Evolutionary conservation across 2,329 filamentous ascomycete species (phyloP).

Genomic region (Coniochaeta sp.): DNA sequence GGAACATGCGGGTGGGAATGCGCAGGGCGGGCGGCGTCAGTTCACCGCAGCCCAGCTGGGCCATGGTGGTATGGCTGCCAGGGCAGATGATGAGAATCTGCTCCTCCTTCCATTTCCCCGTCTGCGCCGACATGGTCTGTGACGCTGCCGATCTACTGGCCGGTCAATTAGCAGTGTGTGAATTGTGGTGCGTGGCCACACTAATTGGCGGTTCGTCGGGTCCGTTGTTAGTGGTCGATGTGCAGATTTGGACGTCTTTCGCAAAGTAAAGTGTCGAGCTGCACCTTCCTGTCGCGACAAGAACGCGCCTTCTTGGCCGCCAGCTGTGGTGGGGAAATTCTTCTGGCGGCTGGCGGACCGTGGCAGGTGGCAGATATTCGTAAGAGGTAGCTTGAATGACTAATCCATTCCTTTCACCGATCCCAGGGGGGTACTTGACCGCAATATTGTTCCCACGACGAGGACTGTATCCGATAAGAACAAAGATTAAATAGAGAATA

Average conservation of each 20-base stretch:
- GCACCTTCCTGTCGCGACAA: not conserved
- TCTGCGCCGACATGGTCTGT: conserved; percentile 44
- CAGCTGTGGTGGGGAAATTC: not conserved
- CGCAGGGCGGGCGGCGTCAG: conserved; percentile 84
- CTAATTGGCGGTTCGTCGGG: not conserved
- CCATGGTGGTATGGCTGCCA: conserved; percentile 83
- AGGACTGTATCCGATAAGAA: too few species aligned
- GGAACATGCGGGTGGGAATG: conserved; percentile 91
- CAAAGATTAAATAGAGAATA: too few species aligned
- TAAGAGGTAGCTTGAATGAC: too few species aligned
- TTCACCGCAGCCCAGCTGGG: conserved; percentile 83
- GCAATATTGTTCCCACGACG: too few species aligned
- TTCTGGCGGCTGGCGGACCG: not conserved
- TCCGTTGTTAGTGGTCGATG: not conserved
- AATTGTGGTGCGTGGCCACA: not conserved
- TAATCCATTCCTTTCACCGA: not conserved
- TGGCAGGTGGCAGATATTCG: not conserved
- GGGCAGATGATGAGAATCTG: conserved; percentile 67
- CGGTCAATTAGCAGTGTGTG: not conserved
- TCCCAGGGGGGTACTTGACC: too few species aligned
- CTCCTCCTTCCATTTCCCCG: conserved; percentile 57
- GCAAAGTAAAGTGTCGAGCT: not conserved
- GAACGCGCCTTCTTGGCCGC: not conserved
- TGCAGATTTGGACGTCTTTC: not conserved
- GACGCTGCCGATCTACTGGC: not conserved